Base-by-base conservation (phyloP, 306 rosid genomes). In the Cucumis melo region DNA sequence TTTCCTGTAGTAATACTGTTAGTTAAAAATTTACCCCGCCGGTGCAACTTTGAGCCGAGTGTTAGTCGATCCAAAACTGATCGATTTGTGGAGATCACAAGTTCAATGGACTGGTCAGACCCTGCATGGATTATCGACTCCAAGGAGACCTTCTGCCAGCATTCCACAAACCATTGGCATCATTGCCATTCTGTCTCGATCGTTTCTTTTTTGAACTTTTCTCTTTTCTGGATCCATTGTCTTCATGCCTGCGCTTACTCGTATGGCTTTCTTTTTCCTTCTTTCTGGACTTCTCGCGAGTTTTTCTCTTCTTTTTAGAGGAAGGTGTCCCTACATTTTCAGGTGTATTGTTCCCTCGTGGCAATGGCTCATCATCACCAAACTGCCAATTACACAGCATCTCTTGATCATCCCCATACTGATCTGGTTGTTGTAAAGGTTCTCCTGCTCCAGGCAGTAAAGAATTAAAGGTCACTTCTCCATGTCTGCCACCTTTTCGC, bases 371-470 rank as follows among this genome's bases (percentile, higher is more conserved):
- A 46, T 90, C 97, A 17, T 83, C 86, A 23, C 75, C 75, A 0
- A 90, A 68, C 79, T 82, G 91, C 99, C 99, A 94, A 79, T 92
- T 94, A 83, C 91, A 84, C 55, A 87, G 62, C 44, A 92, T 86
- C 78, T 83, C 95, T n/a, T 76, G 86, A 20, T 75, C 78, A 34
- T 78, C 86, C 78, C 84, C 87, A 44, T 60, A 71, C 21, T 80
- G n/a, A n/a, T n/a, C 85, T 8, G 57, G 79, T 48, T 81, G 79
- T 41, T 80, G 84, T 72, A 91, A 51, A 79, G 91, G 92, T 80
- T 92, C 88, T 15, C 97, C 93, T 21, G 96, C 99, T 78, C 99
- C 97, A 5, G 97, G 99, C 82, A 94, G 99, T 89, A 94, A 80
- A 82, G 86, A 90, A 78, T 80, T 67, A 67, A 90, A 89, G 65